Evolutionary conservation across 306 rosid genomes (phyloP).

Genomic region (Inga oerstediana): DNA sequence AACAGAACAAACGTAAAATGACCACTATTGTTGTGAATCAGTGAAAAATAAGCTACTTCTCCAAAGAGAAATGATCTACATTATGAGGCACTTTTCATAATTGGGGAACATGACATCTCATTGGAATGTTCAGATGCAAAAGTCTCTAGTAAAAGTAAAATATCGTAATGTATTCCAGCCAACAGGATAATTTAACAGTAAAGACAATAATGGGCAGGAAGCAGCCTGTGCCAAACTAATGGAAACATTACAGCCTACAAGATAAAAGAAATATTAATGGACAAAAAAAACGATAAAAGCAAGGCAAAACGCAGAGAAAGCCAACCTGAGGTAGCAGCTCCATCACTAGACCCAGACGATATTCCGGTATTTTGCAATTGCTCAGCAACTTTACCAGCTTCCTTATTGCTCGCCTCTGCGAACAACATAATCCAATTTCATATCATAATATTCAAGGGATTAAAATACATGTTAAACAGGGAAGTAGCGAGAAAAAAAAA

Average conservation of each 20-base stretch:
- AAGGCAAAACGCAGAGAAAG: not conserved
- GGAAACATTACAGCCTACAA: not conserved
- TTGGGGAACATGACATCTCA: no score
- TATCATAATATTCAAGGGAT: not conserved
- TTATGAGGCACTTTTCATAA: no score
- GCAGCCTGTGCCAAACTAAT: not conserved
- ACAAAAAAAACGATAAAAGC: not conserved
- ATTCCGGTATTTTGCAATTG: conserved; percentile 70
- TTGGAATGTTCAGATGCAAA: no score
- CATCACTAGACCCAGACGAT: conserved; percentile 61
- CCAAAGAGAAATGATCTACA: no score
- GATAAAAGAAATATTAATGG: not conserved
- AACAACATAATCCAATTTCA: not conserved
- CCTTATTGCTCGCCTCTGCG: conserved; percentile 70
- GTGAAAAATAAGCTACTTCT: no score
- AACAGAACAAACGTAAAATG: no score
- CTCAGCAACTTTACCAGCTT: conserved; percentile 67
- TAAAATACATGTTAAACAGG: not conserved
- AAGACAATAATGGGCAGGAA: not conserved
- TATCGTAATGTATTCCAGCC: not conserved
- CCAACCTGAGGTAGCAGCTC: conserved; percentile 88
- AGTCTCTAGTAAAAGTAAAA: not conserved
- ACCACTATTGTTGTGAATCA: no score
- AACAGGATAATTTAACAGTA: not conserved
- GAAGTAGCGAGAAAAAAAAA: no score